Evolutionary conservation across 257 asterid species (phyloP), one percentile per base, ranked within the genome.

Genomic region (Perilla frutescens): DNA sequence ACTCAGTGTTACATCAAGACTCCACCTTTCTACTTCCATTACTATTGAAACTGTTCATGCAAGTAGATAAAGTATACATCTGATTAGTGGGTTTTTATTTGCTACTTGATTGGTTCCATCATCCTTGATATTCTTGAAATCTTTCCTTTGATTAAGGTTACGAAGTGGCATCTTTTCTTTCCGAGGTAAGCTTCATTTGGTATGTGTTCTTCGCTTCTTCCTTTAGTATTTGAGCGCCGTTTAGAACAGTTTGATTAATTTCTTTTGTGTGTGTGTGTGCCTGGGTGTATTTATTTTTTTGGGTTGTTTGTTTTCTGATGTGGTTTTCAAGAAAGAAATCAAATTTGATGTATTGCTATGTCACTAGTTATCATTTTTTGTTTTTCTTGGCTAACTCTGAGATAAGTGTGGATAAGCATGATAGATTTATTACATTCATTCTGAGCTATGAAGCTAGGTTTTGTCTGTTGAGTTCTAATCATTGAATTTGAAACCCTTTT

Each of bases 161-260:
- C 82, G 26, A 73, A 80, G 77, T 76, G 76, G 69, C 54, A 74
- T 79, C 78, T 79, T 70, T 55, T 69, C 69, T 75, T 72, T 66
- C 14, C 70, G 79, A 84, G 82, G 79, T 56, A 81, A 68, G 85
- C 83, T 89, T 87, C 84, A 82, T 83, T 79, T 76, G 87, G 89
- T 86, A 82, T 70, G 81, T 40, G 61, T 66, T 56, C 26, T 20
- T 76, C 47, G 12, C 65, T 64, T 63, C n/a, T 48, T 41, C 43
- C 3, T 34, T 51, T 75, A 55, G 32, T 45, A 20, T 47, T 41
- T 72, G 9, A 51, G 65, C 66, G 66, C 51, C 47, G 41, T 70
- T n/a, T 40, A 8, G n/a, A 44, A 59, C 29, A 53, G 62, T 66
- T 62, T 76, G 54, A 68, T 72, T 31, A 62, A 32, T 55, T 73